Percentiles rank a stretch among this genome's conserved stretches.
These are phyloP conservation scores for Yarrowia deformans DNA, from an alignment of 805 yeast species.

Conservation along the genomic window DNA sequence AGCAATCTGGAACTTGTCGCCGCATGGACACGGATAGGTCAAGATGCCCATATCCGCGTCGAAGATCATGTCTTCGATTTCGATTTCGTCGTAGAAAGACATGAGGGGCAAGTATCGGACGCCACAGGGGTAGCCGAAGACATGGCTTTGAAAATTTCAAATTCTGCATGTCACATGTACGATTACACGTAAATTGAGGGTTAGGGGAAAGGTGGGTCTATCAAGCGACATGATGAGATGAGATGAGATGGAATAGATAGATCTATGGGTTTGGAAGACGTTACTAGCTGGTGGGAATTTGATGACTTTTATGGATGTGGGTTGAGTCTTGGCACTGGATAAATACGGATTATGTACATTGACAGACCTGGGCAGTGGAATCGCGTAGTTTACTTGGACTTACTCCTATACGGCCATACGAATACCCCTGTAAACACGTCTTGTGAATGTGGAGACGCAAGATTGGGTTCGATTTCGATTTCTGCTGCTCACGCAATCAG, in stretches of 20 bases:
- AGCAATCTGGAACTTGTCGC: conserved; percentile 87
- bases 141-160: conserved; percentile 28
- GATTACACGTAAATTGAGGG: conserved; percentile 6
- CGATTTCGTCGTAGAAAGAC: conserved; percentile 85
- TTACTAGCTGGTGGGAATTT: too few species aligned
- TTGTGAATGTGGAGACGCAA: too few species aligned
- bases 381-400: too few species aligned
- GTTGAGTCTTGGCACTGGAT: too few species aligned
- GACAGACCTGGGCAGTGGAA: too few species aligned
- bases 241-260: neutral
- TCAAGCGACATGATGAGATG: too few species aligned
- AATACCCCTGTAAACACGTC: too few species aligned
- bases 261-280: neutral
- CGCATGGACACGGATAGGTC: conserved; percentile 98
- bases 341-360: too few species aligned
- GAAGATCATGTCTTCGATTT: conserved; percentile 94
- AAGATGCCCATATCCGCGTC: conserved; percentile 83
- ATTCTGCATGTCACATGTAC: conserved; percentile 16
- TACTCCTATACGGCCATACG: too few species aligned
- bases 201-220: neutral
- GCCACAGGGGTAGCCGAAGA: conserved; percentile 24
- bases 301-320: too few species aligned
- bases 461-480: too few species aligned
- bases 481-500: too few species aligned
- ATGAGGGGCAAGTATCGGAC: conserved; percentile 41